Conservation (phyloP, 106 monocot species). For the Narthecium ossifragum region DNA sequence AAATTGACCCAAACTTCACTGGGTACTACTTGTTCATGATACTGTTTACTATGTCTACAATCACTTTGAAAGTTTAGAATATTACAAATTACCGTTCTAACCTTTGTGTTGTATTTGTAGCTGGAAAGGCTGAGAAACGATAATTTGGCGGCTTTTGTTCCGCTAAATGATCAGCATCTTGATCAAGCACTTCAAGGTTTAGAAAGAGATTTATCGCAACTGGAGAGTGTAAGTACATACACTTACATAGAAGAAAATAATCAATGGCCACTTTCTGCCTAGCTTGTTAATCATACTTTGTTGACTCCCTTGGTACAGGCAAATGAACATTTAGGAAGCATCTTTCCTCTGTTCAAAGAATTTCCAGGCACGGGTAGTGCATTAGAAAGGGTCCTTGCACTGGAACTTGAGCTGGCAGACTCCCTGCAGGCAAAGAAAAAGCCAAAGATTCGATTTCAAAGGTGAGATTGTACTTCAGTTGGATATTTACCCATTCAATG, state of each 20-base stretch:
- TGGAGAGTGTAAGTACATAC: conserved; percentile 57
- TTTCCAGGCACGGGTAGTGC: conserved; percentile 58
- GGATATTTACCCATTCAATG: too few species aligned
- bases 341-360: conserved; percentile 67
- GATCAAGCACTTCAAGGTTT: conserved; percentile 58
- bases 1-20: too few species aligned
- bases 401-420: conserved; percentile 90
- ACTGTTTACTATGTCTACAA: too few species aligned
- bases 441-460: conserved; percentile 43
- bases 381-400: conserved; percentile 74
- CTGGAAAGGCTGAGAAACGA: conserved; percentile 74
- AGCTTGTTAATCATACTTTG: too few species aligned
- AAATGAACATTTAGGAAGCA: conserved; percentile 64
- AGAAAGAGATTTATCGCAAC: conserved; percentile 56
- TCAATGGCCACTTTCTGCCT: too few species aligned
- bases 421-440: conserved; percentile 59
- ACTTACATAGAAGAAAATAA: neutral
- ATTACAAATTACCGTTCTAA: too few species aligned
- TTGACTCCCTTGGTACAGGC: too few species aligned
- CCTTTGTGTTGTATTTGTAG: too few species aligned
- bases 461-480: too few species aligned
- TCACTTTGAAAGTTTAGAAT: too few species aligned
- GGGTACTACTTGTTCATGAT: too few species aligned
- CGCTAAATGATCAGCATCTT: conserved; percentile 28
- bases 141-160: conserved; percentile 46